These are phyloP conservation scores for Crucibulum laeve DNA, from an alignment of 768 basidiomycete species.

Conservation along the genomic window DNA sequence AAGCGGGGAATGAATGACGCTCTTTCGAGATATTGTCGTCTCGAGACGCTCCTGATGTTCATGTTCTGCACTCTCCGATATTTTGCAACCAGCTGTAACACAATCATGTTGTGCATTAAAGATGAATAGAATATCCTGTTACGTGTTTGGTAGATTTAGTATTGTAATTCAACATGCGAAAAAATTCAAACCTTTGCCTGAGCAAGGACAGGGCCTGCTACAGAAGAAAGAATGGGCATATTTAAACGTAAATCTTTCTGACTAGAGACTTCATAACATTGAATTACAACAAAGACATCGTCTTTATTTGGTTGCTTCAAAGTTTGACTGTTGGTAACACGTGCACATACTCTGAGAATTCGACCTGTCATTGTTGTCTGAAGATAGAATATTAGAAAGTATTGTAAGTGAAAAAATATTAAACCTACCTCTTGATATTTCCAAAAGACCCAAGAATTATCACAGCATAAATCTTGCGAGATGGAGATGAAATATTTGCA, in stretches of 20 bases:
- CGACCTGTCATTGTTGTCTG: not conserved
- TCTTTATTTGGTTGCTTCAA: not conserved
- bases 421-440: not conserved
- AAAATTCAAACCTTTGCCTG: not conserved
- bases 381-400: not conserved
- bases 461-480: not conserved
- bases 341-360: not conserved
- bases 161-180: not conserved
- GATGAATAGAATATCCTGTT: conserved; percentile 4
- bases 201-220: not conserved
- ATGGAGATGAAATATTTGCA: not conserved
- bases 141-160: not conserved
- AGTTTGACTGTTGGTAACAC: not conserved
- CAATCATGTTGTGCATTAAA: conserved; percentile 11
- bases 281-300: not conserved
- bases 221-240: not conserved
- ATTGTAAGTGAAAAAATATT: not conserved
- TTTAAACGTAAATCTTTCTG: not conserved
- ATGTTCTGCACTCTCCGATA: not conserved
- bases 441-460: not conserved
- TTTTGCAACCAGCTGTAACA: not conserved
- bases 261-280: not conserved
- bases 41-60: conserved; percentile 8
- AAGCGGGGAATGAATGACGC: conserved; percentile 9
- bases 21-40: conserved; percentile 1